Evolutionary conservation across 495 filamentous ascomycete genomes (phyloP), one percentile per base, ranked within the genome.

Genomic region (Cladorrhinum samala): DNA sequence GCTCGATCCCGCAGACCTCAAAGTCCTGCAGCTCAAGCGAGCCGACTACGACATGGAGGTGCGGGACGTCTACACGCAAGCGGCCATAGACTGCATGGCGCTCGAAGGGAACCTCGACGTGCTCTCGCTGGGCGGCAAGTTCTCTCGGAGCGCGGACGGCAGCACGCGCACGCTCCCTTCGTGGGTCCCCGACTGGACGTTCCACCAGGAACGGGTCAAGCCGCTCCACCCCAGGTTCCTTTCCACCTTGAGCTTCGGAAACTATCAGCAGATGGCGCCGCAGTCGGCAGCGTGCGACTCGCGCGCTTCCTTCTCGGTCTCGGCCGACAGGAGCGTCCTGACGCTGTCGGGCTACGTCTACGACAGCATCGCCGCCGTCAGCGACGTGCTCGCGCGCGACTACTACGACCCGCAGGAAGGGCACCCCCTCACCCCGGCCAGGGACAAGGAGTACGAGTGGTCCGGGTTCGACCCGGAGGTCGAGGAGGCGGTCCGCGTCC

Each of bases 201-300:
- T 21, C 20, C 27, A 33, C 27, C 18, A 23, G 6, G 44, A 46
- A 9, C 14, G 44, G 6, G 14, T 24, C 13, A 46, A 46, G n/a
- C 44, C 44, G 3, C 44, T 46, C n/a, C 44, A 46, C n/a, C 44
- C 44, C 13, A 9, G 44, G 7, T 46, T 46, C n/a, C 20, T 46
- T 3, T 20, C 44, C 8, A 24, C 44, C n/a, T 7, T 46, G 14
- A 18, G 9, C 17, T 46, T 18, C 20, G 44, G 44, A 3, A 23
- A 23, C 6, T 20, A 46, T 25, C 27, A 11, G 11, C 16, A 21
- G 44, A 3, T 25, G 3, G 2, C 17, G 3, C 16, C 21, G 3
- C 44, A 24, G 6, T 46, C 44, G 6, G 44, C 44, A 18, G 21
- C 14, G 3, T 14, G 44, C 18, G 24, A 46, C 44, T 18, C 18